Conservation (phyloP, 2,329 filamentous ascomycete genomes). For the Bipolaris zeicola region DNA sequence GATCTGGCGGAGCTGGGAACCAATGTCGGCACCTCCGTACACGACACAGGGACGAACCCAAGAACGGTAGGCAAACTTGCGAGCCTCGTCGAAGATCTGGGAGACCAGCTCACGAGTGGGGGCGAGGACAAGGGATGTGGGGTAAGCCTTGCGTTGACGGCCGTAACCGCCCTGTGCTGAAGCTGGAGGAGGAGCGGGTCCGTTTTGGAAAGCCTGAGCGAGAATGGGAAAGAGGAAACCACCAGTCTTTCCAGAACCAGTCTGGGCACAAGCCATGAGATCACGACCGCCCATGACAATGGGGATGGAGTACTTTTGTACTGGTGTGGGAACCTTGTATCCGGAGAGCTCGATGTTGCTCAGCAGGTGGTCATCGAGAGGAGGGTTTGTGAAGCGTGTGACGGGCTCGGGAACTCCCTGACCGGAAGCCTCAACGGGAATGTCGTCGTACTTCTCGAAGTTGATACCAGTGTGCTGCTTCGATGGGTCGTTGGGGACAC, state of each 20-base stretch:
- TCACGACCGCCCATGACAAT: conserved; percentile 98
- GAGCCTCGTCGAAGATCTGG: conserved; percentile 95
- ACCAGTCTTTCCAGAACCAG: conserved; percentile 99
- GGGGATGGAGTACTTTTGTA: conserved; percentile 99
- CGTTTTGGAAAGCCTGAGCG: conserved; percentile 93
- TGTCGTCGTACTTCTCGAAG: conserved; percentile 99
- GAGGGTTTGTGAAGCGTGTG: conserved; percentile 88
- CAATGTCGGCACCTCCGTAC: conserved; percentile 98
- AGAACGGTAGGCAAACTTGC: conserved; percentile 98
- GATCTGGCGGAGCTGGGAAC: conserved; percentile 96
- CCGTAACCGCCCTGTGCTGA: conserved; percentile 67
- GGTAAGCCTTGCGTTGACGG: conserved; percentile 96
- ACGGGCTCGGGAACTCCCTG: conserved; percentile 92
- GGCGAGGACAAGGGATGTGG: conserved; percentile 92
- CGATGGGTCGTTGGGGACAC: conserved; percentile 83
- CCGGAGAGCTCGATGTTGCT: conserved; percentile 91
- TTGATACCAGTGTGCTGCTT: conserved; percentile 99
- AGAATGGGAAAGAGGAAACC: conserved; percentile 99
- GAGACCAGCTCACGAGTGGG: conserved; percentile 98
- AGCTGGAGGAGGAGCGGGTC: conserved; percentile 73
- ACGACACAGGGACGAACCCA: conserved; percentile 99
- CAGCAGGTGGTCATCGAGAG: conserved; percentile 91
- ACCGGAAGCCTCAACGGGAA: conserved; percentile 95
- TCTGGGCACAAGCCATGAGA: conserved; percentile 99
- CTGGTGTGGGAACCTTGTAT: conserved; percentile 94